phyloP scores from a whole-genome alignment of 768 basidiomycete species.

The Lactarius hengduanensis region DNA sequence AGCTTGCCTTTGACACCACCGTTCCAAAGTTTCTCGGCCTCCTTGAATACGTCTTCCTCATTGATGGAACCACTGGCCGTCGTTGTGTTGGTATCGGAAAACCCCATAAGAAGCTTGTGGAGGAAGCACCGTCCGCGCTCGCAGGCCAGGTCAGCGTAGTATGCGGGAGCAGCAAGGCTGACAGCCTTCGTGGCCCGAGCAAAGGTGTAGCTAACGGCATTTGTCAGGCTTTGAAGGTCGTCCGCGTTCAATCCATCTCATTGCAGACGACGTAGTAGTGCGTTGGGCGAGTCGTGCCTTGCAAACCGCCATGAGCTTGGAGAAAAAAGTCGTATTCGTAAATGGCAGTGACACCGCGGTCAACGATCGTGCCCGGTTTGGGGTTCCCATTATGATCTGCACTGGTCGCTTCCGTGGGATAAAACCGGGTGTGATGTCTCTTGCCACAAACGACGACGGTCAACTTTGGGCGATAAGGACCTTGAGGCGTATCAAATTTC shows the following conservation, averaged over 20 bases:
- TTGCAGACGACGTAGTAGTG: conserved; percentile 58
- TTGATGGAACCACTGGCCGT: conserved; percentile 39
- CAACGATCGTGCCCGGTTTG: conserved; percentile 52
- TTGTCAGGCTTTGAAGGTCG: conserved; percentile 53
- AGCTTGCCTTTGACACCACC: conserved; percentile 52
- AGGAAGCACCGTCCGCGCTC: conserved; percentile 56
- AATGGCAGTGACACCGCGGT: conserved; percentile 52
- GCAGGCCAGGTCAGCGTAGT: conserved; percentile 50
- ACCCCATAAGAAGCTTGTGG: conserved; percentile 47
- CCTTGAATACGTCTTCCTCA: conserved; percentile 51
- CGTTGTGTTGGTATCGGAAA: conserved; percentile 35
- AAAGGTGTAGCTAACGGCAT: conserved; percentile 55
- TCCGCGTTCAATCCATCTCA: conserved; percentile 50
- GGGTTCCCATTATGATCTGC: conserved; percentile 52
- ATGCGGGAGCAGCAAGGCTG: conserved; percentile 44
- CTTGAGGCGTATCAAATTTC: conserved; percentile 39
- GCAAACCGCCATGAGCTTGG: conserved; percentile 51
- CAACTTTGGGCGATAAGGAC: conserved; percentile 45
- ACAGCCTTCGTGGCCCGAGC: conserved; percentile 58
- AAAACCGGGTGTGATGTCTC: conserved; percentile 59
- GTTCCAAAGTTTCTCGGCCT: conserved; percentile 57
- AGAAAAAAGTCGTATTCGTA: conserved; percentile 58
- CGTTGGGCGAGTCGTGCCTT: conserved; percentile 49
- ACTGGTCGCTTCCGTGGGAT: conserved; percentile 44
- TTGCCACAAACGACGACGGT: conserved; percentile 58